These are phyloP conservation scores for Aegilops sharonensis DNA, from an alignment of 176 grass and related monocot species.

Conservation along the genomic window DNA sequence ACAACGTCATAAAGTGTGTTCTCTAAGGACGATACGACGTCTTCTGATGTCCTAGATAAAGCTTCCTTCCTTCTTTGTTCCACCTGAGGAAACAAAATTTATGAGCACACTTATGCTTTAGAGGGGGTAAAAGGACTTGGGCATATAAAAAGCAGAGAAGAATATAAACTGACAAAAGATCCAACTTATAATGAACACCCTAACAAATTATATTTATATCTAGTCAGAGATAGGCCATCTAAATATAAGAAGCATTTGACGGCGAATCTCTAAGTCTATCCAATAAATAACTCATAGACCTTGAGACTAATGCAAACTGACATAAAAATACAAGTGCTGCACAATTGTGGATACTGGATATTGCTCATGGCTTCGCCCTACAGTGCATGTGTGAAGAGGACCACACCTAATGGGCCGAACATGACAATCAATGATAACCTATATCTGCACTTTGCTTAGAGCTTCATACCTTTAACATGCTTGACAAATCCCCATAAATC, in stretches of 20 bases:
- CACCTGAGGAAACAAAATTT: slow-evolving; percentile 54
- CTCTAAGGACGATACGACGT: slow-evolving; percentile 55
- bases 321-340: neutral
- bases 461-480: slow-evolving; percentile 81
- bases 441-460: neutral
- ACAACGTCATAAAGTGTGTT: slow-evolving; percentile 75
- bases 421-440: neutral
- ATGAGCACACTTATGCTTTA: neutral
- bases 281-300: neutral
- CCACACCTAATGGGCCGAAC: neutral
- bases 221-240: neutral
- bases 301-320: neutral
- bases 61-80: slow-evolving; percentile 95
- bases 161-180: neutral
- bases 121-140: neutral
- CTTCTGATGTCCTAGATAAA: slow-evolving; percentile 70
- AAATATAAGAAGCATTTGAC: neutral
- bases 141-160: slow-evolving; percentile 3
- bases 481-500: slow-evolving; percentile 84
- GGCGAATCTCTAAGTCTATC: neutral
- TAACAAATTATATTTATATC: neutral
- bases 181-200: neutral
- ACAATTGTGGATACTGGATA: neutral
- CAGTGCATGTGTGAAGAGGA: neutral
- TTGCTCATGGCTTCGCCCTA: neutral